Evolutionary conservation across 1,284 basidiomycete species (phyloP).

Genomic region (Tilletia walkeri): DNA sequence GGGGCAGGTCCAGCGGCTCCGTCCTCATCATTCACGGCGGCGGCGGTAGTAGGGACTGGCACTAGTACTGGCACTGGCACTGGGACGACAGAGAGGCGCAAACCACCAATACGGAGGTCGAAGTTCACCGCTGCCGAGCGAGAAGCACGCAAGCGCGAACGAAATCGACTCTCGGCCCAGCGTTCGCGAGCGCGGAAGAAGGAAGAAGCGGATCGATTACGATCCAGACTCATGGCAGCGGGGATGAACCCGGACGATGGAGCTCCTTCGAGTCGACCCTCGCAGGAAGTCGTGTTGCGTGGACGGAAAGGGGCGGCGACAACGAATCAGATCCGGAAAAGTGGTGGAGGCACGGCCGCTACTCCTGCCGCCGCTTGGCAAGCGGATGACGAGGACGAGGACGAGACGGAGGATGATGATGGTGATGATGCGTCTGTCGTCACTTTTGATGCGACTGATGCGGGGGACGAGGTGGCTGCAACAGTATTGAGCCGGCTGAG

Average conservation of each 20-base stretch:
- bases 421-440: no score
- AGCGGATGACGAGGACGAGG: neutral
- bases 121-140: constrained; percentile 2
- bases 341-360: neutral
- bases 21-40: neutral
- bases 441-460: no score
- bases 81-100: neutral
- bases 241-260: neutral
- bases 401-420: neutral
- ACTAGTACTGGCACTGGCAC: no score
- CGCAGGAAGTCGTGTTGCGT: neutral
- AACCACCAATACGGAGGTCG: neutral
- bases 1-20: no score
- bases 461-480: no score
- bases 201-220: neutral
- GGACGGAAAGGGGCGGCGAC: neutral
- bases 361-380: neutral
- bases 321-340: neutral
- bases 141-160: neutral
- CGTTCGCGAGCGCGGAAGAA: constrained; percentile 5
- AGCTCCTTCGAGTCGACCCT: neutral
- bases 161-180: constrained; percentile 10
- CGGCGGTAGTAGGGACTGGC: no score
- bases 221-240: neutral
- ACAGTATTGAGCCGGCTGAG: no score